Conservation (phyloP, 768 basidiomycete genomes). For the Gelatoporia subvermispora region DNA sequence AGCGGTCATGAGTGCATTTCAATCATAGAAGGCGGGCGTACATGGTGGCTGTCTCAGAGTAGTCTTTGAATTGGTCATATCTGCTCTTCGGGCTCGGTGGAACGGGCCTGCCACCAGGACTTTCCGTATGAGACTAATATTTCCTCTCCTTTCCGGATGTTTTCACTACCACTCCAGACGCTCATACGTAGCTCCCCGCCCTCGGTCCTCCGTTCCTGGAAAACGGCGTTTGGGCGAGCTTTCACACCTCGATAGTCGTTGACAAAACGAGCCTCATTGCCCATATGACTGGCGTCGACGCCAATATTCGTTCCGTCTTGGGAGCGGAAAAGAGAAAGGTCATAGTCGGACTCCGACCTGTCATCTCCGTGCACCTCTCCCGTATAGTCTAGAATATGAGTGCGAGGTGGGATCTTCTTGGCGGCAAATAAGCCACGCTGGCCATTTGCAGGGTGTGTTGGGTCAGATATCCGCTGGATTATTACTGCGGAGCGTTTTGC, state of each 20-base stretch:
- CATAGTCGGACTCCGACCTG: slow-evolving; percentile 76
- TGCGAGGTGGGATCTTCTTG: slow-evolving; percentile 60
- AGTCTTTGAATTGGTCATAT: neutral
- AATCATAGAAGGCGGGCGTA: too few relatives aligned
- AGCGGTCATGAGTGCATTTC: too few relatives aligned
- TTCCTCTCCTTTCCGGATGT: slow-evolving; percentile 76
- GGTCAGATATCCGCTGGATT: slow-evolving; percentile 52
- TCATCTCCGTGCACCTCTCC: slow-evolving; percentile 83
- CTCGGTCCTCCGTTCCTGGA: slow-evolving; percentile 49
- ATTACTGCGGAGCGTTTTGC: slow-evolving; percentile 22
- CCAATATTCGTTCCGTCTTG: slow-evolving; percentile 60
- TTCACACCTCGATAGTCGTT: slow-evolving; percentile 88
- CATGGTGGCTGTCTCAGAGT: too few relatives aligned
- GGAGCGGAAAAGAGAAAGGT: slow-evolving; percentile 71
- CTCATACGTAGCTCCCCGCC: slow-evolving; percentile 71
- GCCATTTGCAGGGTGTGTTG: slow-evolving; percentile 61
- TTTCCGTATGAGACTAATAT: slow-evolving; percentile 88
- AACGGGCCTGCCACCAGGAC: slow-evolving; percentile 67
- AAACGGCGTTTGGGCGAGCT: slow-evolving; percentile 64
- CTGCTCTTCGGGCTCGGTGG: neutral
- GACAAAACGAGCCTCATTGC: slow-evolving; percentile 85
- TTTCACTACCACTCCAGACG: slow-evolving; percentile 58
- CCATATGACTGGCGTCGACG: slow-evolving; percentile 67
- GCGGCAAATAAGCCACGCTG: slow-evolving; percentile 80
- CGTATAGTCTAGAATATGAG: slow-evolving; percentile 74